Evolutionary conservation across 139 green algal species (phyloP).

Genomic region (Ettlia oleoabundans): DNA sequence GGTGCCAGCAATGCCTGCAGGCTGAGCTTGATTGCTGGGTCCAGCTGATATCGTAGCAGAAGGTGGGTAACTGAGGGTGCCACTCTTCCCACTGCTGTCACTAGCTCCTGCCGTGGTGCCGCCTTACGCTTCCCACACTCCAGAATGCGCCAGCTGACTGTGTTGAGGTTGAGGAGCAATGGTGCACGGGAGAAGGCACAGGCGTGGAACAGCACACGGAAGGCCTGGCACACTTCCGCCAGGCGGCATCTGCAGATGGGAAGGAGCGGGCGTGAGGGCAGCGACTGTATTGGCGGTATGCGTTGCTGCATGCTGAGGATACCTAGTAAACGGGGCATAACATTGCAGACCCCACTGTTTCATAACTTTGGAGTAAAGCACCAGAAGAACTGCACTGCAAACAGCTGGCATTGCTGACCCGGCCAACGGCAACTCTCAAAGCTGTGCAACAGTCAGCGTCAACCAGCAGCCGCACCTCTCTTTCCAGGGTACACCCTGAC

Average conservation of each 20-base stretch:
- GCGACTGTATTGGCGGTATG: too few relatives aligned
- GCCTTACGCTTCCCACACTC: slow-evolving; percentile 14
- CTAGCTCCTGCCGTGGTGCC: not conserved
- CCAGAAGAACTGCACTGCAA: too few relatives aligned
- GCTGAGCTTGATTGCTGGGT: not conserved
- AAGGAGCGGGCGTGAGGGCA: not conserved
- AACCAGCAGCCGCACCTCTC: slow-evolving; percentile 17
- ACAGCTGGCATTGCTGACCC: not conserved
- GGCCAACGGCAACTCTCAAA: too few relatives aligned
- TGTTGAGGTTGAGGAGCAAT: slow-evolving; percentile 16
- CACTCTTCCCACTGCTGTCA: not conserved
- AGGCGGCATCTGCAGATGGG: slow-evolving; percentile 6
- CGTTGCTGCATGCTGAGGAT: too few relatives aligned
- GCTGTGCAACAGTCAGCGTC: not conserved
- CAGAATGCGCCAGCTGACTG: not conserved
- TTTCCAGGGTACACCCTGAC: not conserved
- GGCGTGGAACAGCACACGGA: slow-evolving; percentile 7
- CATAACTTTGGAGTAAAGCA: too few relatives aligned
- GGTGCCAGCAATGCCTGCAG: slow-evolving; percentile 8
- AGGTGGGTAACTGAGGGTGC: slow-evolving; percentile 8
- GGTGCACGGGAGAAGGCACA: not conserved
- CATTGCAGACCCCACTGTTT: too few relatives aligned
- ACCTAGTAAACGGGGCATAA: not conserved
- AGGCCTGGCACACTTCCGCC: slow-evolving; percentile 18
- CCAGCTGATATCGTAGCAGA: not conserved